Percentiles rank a stretch among this genome's conserved stretches.
Evolutionary conservation across 2,329 filamentous ascomycete species (phyloP).

Genomic region (Colletotrichum sp.): DNA sequence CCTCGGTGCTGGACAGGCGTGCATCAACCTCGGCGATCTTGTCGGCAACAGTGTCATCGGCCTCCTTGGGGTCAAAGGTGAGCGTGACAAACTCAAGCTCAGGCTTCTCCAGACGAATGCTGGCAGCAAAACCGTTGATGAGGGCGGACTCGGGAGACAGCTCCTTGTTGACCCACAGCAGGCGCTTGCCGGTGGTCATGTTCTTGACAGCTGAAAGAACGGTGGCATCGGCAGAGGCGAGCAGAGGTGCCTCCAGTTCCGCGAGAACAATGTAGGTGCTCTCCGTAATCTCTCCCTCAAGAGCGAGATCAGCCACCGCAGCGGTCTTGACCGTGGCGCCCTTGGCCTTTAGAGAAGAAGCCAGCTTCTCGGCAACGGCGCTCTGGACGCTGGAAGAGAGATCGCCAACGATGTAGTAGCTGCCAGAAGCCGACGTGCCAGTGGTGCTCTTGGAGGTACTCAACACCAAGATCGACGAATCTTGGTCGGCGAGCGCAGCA

Average conservation of each 20-base stretch:
- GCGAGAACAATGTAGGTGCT: background rate
- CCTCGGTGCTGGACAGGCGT: background rate
- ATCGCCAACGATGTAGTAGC: background rate
- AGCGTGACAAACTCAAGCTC: background rate
- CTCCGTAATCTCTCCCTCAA: background rate
- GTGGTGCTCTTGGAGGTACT: background rate
- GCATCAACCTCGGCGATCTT: background rate
- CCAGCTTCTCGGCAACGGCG: background rate
- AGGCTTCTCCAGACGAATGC: background rate
- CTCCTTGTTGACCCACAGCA: constrained; percentile 2
- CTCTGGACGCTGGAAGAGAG: background rate
- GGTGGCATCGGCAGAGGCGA: background rate
- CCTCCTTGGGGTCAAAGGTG: background rate
- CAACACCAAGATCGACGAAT: background rate
- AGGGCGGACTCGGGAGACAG: background rate
- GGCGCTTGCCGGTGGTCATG: background rate
- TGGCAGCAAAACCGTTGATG: constrained; percentile 5
- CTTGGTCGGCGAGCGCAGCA: constrained; percentile 34
- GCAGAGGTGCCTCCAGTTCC: background rate
- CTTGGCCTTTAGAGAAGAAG: background rate
- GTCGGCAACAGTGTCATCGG: background rate
- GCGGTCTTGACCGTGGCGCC: background rate
- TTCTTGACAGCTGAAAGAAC: background rate
- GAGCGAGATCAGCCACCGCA: background rate
- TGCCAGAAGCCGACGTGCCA: background rate